These are phyloP conservation scores for Scheffersomyces cryptocercus DNA, from an alignment of 1,139 yeast genomes.

Conservation along the genomic window DNA sequence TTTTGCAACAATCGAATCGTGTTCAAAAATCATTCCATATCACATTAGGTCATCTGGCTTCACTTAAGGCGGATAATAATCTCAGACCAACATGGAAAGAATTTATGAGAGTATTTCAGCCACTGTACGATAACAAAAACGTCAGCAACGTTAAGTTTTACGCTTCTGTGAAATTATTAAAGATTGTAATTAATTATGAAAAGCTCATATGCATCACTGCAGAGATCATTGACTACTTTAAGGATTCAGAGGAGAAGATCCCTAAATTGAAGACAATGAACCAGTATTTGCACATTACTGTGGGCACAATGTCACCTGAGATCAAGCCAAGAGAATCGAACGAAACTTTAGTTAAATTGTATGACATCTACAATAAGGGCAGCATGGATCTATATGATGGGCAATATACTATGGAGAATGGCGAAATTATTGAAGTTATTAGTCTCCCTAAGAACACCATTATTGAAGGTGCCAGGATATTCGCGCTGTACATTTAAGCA, in stretches of 20 bases:
- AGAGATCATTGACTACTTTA: constrained; percentile 29
- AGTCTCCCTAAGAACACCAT: background rate
- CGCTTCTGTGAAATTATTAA: constrained; percentile 43
- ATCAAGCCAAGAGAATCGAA: constrained; percentile 49
- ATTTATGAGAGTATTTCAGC: constrained; percentile 12
- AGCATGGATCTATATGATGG: background rate
- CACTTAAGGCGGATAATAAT: constrained; percentile 24
- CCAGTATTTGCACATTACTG: constrained; percentile 66
- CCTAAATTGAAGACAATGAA: constrained; percentile 37
- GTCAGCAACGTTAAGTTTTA: constrained; percentile 14
- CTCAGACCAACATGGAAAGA: constrained; percentile 24
- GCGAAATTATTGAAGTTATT: background rate
- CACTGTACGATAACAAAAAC: constrained; percentile 9
- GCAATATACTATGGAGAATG: background rate
- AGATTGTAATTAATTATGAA: constrained; percentile 50
- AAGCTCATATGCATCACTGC: constrained; percentile 61
- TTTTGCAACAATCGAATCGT: constrained; percentile 29
- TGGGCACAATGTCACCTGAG: constrained; percentile 57
- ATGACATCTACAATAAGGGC: background rate
- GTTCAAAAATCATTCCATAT: constrained; percentile 70
- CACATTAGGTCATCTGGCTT: constrained; percentile 63
- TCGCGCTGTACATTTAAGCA: background rate
- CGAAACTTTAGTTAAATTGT: constrained; percentile 13
- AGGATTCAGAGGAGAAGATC: constrained; percentile 18
- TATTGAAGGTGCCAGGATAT: background rate